These are phyloP conservation scores for Maudiozyma bulderi DNA, from an alignment of 805 yeast species.

Conservation along the genomic window DNA sequence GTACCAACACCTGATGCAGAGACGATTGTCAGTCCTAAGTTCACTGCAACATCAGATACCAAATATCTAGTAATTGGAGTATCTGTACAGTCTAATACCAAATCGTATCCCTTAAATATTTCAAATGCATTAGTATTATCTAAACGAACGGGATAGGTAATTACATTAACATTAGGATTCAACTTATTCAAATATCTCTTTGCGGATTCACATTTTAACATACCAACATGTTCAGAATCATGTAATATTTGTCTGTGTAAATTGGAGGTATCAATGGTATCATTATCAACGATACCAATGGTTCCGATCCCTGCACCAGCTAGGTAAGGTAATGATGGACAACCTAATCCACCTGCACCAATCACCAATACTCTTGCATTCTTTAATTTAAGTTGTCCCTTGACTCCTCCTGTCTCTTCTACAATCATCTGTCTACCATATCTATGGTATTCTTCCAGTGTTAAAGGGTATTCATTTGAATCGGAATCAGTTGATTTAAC, in stretches of 20 bases:
- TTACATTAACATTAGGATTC: slow-evolving; percentile 59
- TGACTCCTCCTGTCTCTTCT: slow-evolving; percentile 53
- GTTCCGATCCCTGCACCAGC: slow-evolving; percentile 82
- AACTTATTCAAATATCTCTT: slow-evolving; percentile 38
- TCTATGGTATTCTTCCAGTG: slow-evolving; percentile 62
- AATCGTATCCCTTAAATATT: slow-evolving; percentile 56
- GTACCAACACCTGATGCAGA: slow-evolving; percentile 88
- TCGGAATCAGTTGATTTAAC: background rate
- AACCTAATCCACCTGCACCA: slow-evolving; percentile 96
- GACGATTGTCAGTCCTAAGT: slow-evolving; percentile 58
- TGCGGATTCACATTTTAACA: slow-evolving; percentile 75
- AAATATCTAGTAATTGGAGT: slow-evolving; percentile 81
- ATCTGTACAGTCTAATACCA: slow-evolving; percentile 89
- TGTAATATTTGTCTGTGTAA: slow-evolving; percentile 87
- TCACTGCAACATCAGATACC: slow-evolving; percentile 74
- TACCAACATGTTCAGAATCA: slow-evolving; percentile 53
- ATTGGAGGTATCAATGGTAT: slow-evolving; percentile 73
- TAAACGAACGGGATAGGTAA: slow-evolving; percentile 44
- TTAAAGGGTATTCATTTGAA: slow-evolving; percentile 12
- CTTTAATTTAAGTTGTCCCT: slow-evolving; percentile 52
- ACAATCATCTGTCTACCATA: slow-evolving; percentile 96
- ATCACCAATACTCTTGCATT: slow-evolving; percentile 57
- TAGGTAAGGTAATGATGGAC: slow-evolving; percentile 79
- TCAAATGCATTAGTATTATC: slow-evolving; percentile 49
- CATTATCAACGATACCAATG: slow-evolving; percentile 83